These are phyloP conservation scores for Solanum pennellii DNA, from an alignment of 257 asterid genomes.

Conservation along the genomic window DNA sequence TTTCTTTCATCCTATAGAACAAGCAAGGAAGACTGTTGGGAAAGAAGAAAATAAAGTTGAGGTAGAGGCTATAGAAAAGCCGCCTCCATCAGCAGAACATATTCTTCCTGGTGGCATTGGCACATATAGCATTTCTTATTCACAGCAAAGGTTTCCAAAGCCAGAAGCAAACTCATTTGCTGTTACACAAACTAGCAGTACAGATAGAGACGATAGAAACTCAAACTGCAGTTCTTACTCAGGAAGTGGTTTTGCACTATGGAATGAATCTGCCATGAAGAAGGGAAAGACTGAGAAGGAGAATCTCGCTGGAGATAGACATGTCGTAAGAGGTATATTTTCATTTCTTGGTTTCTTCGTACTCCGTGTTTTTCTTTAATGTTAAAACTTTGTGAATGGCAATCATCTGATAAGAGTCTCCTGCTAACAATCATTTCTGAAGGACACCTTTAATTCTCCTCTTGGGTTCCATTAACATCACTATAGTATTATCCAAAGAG, in stretches of 20 bases:
- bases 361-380: not conserved
- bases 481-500: not conserved
- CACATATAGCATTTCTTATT: constrained; percentile 64
- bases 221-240: constrained; percentile 66
- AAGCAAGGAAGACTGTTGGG: constrained; percentile 31
- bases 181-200: constrained; percentile 49
- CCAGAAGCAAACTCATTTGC: constrained; percentile 33
- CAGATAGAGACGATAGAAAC: constrained; percentile 40
- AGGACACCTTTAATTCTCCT: not conserved
- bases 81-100: constrained; percentile 42
- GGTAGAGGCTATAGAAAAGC: constrained; percentile 30
- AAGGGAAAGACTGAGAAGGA: constrained; percentile 99
- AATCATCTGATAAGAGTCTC: not conserved
- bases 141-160: constrained; percentile 41
- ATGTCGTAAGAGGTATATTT: constrained; percentile 44
- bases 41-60: constrained; percentile 41
- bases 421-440: not conserved
- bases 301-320: constrained; percentile 49
- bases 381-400: not conserved
- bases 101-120: constrained; percentile 83
- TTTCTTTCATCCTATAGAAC: constrained; percentile 84
- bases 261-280: constrained; percentile 71
- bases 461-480: not conserved
- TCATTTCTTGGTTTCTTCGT: not conserved
- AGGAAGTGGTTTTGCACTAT: constrained; percentile 67